These are phyloP conservation scores for Aspergillus pseudotamarii DNA, from an alignment of 2,329 filamentous ascomycete genomes.

Conservation along the genomic window DNA sequence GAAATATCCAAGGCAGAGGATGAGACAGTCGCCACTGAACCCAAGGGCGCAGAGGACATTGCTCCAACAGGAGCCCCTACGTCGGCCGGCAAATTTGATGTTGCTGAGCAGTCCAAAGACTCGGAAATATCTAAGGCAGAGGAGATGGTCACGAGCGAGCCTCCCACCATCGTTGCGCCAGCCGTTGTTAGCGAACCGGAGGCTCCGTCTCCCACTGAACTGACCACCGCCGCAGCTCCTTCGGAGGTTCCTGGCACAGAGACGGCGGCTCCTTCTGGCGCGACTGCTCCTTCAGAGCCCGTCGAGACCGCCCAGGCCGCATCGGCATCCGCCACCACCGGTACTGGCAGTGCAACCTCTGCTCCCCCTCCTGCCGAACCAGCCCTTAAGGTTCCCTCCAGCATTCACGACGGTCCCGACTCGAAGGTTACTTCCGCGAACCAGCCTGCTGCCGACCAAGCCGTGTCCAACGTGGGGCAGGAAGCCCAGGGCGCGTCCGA, in stretches of 20 bases:
- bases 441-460: slow-evolving; percentile 15
- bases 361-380: neutral
- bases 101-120: slow-evolving; percentile 9
- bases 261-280: neutral
- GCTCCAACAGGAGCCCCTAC: slow-evolving; percentile 14
- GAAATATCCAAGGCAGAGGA: slow-evolving; percentile 17
- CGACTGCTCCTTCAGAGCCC: neutral
- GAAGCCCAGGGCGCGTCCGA: slow-evolving; percentile 12
- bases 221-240: neutral
- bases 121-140: slow-evolving; percentile 17
- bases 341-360: neutral
- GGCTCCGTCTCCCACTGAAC: slow-evolving; percentile 7
- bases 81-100: slow-evolving; percentile 19
- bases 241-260: neutral
- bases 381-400: neutral
- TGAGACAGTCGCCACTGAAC: neutral
- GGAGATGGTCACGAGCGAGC: slow-evolving; percentile 15
- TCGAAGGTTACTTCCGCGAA: slow-evolving; percentile 1
- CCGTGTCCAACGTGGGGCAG: slow-evolving; percentile 12
- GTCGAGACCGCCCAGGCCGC: neutral
- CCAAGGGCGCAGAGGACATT: slow-evolving; percentile 9
- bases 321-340: slow-evolving; percentile 3
- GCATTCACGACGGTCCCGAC: neutral
- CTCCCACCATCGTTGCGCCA: slow-evolving; percentile 12
- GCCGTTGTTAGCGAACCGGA: neutral